Percentiles rank a stretch among this genome's conserved stretches.
Evolutionary conservation across 306 rosid genomes (phyloP).

Genomic region (Vigna mungo): DNA sequence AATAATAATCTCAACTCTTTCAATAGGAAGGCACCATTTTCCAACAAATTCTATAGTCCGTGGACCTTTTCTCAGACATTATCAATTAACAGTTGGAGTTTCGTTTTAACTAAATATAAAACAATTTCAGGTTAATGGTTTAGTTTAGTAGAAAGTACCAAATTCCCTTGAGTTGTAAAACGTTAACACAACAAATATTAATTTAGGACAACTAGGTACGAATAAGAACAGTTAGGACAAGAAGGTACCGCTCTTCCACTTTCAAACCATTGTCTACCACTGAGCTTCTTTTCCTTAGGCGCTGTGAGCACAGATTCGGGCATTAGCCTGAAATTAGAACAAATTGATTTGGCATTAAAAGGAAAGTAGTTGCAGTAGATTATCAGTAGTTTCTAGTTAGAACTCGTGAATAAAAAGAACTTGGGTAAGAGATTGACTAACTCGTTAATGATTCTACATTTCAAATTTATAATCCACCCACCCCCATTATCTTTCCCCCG

Average conservation of each 20-base stretch:
- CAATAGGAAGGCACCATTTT: neutral
- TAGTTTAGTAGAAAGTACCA: neutral
- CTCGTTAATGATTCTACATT: slow-evolving; percentile 9
- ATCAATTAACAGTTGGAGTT: neutral
- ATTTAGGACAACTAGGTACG: slow-evolving; percentile 23
- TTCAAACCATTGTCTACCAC: slow-evolving; percentile 99
- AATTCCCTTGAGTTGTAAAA: slow-evolving; percentile 4
- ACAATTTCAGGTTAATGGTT: slow-evolving; percentile 1
- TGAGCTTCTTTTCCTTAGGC: slow-evolving; percentile 90
- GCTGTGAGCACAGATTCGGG: slow-evolving; percentile 89
- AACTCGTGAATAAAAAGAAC: slow-evolving; percentile 11
- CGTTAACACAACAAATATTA: neutral
- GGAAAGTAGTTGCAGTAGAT: slow-evolving; percentile 17
- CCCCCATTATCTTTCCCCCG: neutral
- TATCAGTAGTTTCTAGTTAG: slow-evolving; percentile 1
- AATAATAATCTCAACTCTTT: slow-evolving; percentile 20
- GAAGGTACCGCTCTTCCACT: slow-evolving; percentile 79
- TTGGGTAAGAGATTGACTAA: slow-evolving; percentile 25
- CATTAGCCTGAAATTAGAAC: slow-evolving; percentile 78
- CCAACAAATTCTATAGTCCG: neutral
- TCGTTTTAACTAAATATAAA: slow-evolving; percentile 22
- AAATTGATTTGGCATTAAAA: slow-evolving; percentile 34
- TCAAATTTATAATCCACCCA: slow-evolving; percentile 31
- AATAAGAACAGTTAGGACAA: slow-evolving; percentile 26
- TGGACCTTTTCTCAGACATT: neutral